Base-by-base conservation (phyloP, 495 filamentous ascomycete species). In the Talaromyces nanjingensis region DNA sequence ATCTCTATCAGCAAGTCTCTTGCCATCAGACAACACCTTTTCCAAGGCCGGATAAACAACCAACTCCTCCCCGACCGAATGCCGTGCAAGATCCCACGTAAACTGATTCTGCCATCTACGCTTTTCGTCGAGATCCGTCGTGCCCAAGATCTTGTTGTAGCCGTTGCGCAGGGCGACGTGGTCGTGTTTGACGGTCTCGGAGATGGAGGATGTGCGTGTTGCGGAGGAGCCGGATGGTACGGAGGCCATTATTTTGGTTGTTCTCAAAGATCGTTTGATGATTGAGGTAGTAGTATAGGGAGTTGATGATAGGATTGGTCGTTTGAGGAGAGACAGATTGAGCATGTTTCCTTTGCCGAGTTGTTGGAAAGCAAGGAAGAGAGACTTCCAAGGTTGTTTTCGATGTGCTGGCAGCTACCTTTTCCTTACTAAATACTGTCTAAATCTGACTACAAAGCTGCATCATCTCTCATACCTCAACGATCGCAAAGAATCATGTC, bases 31-130 rank as follows among this genome's bases (percentile, higher is more conserved):
- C 1, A 87, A 63, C 59, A 86, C 66, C 63, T 83, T 79, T 63
- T 84, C 84, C 8, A 89, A 73, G 2, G 84, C 84, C 0, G 87
- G 88, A 72, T 89, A 89, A 25, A 89, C 73, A 31, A 87, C 79
- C 2, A 91, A 71, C 73, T 90, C 88, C 68, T 90, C 84, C 59
- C 74, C 81, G 62, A 87, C 73, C 0, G 79, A 76, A 68, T 89
- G 82, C 9, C 86, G 81, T 9, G 88, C 83, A 5, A 91, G 74
- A 69, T 86, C 83, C 88, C 87, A 91, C 20, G 83, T 82, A 62
- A 89, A 85, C 62, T 83, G 80, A 61, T 90, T 89, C 65, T 84
- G 81, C 74, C 79, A 89, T 18, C 79, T 73, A 6, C 68, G 73
- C 66, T 80, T 80, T 6, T 80, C 75, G 59, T 86, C 81, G 11